phyloP scores from a whole-genome alignment of 164 flowering plant species.

The Aristolochia californica region DNA sequence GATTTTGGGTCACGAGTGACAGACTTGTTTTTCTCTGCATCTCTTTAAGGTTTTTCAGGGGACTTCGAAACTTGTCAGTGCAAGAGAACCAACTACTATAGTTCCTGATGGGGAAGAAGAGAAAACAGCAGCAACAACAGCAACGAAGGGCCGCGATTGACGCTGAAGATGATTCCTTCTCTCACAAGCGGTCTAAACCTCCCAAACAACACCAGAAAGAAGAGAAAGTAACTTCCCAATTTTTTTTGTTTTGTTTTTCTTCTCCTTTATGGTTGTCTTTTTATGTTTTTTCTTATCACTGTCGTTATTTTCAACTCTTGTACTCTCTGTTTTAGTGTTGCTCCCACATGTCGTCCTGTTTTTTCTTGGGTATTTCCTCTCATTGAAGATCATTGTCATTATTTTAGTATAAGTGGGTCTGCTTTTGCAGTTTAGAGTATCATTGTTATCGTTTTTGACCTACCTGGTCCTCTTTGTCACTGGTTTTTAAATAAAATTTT shows the following conservation, averaged over 20 bases:
- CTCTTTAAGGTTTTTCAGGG: too few relatives aligned
- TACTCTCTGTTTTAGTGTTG: too few relatives aligned
- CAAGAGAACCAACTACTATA: too few relatives aligned
- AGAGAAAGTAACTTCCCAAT: conserved; percentile 19
- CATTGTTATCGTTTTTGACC: too few relatives aligned
- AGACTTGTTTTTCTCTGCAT: too few relatives aligned
- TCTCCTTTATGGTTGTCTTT: too few relatives aligned
- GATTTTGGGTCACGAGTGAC: too few relatives aligned
- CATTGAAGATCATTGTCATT: neutral
- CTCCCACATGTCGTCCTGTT: too few relatives aligned
- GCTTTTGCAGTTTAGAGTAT: neutral
- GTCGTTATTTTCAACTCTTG: too few relatives aligned
- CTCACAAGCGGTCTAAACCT: conserved; percentile 32
- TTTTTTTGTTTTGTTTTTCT: too few relatives aligned
- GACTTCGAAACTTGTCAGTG: too few relatives aligned
- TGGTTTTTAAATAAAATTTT: neutral
- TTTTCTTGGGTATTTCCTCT: neutral
- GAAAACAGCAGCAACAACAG: conserved; percentile 17
- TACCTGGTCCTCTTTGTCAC: neutral
- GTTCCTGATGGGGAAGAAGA: conserved; percentile 14
- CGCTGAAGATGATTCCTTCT: conserved; percentile 11
- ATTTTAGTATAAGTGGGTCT: neutral
- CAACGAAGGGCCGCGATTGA: conserved; percentile 29
- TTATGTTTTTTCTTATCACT: too few relatives aligned
- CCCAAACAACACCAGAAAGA: conserved; percentile 41